phyloP scores from a whole-genome alignment of 176 grass and related monocot genomes.

The Metroxylon sagu region DNA sequence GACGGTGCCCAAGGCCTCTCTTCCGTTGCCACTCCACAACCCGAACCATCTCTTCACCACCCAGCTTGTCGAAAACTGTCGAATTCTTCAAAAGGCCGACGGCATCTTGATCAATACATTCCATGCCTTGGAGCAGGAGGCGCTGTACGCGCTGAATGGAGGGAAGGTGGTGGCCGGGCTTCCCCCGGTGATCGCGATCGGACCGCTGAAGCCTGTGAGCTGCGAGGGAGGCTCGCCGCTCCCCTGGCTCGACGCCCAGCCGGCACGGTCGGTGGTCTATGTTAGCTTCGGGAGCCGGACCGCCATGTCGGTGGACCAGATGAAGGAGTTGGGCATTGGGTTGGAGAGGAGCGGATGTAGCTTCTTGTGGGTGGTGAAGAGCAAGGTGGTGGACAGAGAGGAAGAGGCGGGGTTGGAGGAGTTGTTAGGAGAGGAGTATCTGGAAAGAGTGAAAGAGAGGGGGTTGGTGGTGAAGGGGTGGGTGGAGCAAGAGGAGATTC shows the following conservation, averaged over 20 bases:
- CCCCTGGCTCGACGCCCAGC: conserved; percentile 43
- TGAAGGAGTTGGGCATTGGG: conserved; percentile 42
- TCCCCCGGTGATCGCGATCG: conserved; percentile 31
- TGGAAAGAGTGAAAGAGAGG: conserved; percentile 33
- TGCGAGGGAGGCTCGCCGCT: not conserved
- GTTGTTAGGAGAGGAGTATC: conserved; percentile 26
- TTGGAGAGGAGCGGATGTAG: conserved; percentile 36
- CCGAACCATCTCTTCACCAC: conserved; percentile 38
- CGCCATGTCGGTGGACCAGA: conserved; percentile 24
- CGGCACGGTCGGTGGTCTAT: conserved; percentile 47
- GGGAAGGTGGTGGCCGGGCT: conserved; percentile 26
- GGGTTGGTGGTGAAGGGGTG: conserved; percentile 45
- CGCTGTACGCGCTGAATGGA: conserved; percentile 32
- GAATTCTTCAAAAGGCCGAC: conserved; percentile 9
- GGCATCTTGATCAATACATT: conserved; percentile 50
- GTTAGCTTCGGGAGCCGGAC: conserved; percentile 57
- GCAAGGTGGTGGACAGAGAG: conserved; percentile 31
- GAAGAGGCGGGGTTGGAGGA: conserved; percentile 20
- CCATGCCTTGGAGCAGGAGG: conserved; percentile 32
- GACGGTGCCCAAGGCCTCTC: not conserved
- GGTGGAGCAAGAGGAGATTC: conserved; percentile 59
- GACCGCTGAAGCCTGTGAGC: conserved; percentile 12
- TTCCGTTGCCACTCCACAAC: conserved; percentile 30
- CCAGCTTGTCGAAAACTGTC: conserved; percentile 40
- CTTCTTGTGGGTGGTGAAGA: conserved; percentile 79